Conservation (phyloP, 345 rosid genomes). For the Arabis alpina region DNA sequence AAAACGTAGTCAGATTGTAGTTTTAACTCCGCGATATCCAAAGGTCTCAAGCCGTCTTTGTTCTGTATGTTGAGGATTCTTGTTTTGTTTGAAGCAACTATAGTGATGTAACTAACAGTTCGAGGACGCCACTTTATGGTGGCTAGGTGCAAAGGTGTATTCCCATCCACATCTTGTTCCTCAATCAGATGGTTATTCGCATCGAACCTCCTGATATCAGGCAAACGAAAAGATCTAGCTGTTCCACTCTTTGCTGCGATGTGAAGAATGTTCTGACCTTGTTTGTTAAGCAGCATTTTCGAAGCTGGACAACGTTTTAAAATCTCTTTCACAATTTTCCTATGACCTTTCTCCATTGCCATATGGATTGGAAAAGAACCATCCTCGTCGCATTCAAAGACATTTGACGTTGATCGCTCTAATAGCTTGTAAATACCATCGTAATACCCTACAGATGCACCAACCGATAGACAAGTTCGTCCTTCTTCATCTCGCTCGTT, state of each 20-base stretch:
- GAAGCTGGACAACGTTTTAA: background rate
- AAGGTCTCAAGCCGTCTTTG: background rate
- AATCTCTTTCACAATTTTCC: background rate
- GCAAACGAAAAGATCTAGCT: background rate
- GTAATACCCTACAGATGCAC: constrained; percentile 10
- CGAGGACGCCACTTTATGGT: too few species aligned
- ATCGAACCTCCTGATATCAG: background rate
- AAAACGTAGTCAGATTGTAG: background rate
- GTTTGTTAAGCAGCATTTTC: background rate
- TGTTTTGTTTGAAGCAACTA: background rate
- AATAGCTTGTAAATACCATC: constrained; percentile 1
- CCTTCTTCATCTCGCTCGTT: constrained; percentile 30
- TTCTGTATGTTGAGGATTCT: background rate
- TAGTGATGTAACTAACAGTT: background rate
- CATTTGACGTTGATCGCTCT: background rate
- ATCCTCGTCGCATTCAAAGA: constrained; percentile 1
- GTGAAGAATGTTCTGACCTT: constrained; percentile 7
- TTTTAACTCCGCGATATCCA: background rate
- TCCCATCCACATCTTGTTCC: background rate
- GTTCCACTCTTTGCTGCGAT: constrained; percentile 10
- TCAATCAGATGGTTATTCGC: background rate
- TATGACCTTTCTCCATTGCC: background rate
- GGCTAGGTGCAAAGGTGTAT: too few species aligned
- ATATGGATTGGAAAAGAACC: constrained; percentile 31
- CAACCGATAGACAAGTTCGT: constrained; percentile 24